Percentiles rank a stretch among this genome's conserved stretches.
These are phyloP conservation scores for Aspergillus hancockii DNA, from an alignment of 495 filamentous ascomycete genomes.

Conservation along the genomic window DNA sequence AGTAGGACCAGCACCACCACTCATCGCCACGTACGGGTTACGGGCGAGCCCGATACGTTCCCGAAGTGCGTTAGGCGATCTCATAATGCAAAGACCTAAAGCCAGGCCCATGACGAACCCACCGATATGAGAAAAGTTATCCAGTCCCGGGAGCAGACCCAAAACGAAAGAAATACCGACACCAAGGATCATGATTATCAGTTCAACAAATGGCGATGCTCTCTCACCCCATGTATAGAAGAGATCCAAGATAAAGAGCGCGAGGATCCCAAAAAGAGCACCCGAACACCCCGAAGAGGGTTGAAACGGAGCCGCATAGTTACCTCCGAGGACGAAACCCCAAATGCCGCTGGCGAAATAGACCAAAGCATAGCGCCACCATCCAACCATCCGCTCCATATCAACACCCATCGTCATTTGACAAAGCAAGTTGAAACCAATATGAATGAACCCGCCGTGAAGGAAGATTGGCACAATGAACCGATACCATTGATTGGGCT, in stretches of 20 bases:
- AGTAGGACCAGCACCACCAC: slow-evolving; percentile 33
- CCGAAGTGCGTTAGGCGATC: slow-evolving; percentile 79
- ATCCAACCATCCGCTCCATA: slow-evolving; percentile 86
- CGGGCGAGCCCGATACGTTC: slow-evolving; percentile 67
- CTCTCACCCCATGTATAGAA: slow-evolving; percentile 88
- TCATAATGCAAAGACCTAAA: slow-evolving; percentile 81
- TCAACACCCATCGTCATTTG: slow-evolving; percentile 85
- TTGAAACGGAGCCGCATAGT: slow-evolving; percentile 78
- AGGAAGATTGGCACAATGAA: slow-evolving; percentile 96
- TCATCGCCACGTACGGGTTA: slow-evolving; percentile 68
- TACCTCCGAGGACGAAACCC: slow-evolving; percentile 93
- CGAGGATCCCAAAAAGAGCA: slow-evolving; percentile 86
- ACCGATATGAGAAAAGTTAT: slow-evolving; percentile 97
- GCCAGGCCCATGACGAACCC: slow-evolving; percentile 92
- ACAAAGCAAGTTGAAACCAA: slow-evolving; percentile 90
- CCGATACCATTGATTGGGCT: slow-evolving; percentile 92
- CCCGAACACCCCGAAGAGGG: slow-evolving; percentile 88
- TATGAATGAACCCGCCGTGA: slow-evolving; percentile 90
- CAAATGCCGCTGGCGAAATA: slow-evolving; percentile 93
- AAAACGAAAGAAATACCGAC: slow-evolving; percentile 88
- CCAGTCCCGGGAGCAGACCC: slow-evolving; percentile 86
- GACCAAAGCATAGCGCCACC: slow-evolving; percentile 80
- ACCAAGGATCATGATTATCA: slow-evolving; percentile 81
- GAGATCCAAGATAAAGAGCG: slow-evolving; percentile 82
- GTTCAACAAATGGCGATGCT: slow-evolving; percentile 70